phyloP scores from a whole-genome alignment of 306 rosid species.

The Acacia acuminata region DNA sequence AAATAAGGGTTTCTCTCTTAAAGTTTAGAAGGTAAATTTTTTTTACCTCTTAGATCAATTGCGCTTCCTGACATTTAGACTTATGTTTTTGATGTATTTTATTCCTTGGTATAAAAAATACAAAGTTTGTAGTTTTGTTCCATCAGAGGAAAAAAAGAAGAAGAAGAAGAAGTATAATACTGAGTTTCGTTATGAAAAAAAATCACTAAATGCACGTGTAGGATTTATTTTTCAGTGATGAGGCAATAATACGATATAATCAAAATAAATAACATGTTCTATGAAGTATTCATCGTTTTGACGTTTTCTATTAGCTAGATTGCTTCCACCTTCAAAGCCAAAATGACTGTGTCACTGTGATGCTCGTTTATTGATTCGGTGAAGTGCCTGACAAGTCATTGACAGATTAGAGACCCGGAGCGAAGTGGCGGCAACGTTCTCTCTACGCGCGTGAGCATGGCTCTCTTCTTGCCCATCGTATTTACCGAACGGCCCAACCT shows the following conservation, averaged over 20 bases:
- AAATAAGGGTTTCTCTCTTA: no score
- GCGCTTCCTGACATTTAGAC: no score
- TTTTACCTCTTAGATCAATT: no score
- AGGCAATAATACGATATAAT: no score
- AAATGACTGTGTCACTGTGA: neutral
- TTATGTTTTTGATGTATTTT: no score
- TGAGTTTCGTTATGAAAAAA: neutral
- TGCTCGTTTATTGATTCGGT: no score
- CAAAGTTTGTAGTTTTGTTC: no score
- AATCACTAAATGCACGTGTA: neutral
- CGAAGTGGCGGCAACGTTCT: conserved; percentile 16
- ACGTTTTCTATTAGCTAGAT: neutral
- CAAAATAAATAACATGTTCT: neutral
- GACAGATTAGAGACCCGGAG: neutral
- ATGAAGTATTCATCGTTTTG: neutral
- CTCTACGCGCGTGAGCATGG: conserved; percentile 7
- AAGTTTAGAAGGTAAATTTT: no score
- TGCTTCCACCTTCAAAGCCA: neutral
- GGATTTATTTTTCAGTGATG: no score
- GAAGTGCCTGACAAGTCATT: neutral
- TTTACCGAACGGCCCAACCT: conserved; percentile 40
- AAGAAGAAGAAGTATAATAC: no score
- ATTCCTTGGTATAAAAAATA: no score
- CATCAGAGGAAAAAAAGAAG: no score
- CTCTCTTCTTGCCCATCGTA: neutral